Base-by-base conservation (phyloP, 306 rosid genomes). In the Quercus glauca region DNA sequence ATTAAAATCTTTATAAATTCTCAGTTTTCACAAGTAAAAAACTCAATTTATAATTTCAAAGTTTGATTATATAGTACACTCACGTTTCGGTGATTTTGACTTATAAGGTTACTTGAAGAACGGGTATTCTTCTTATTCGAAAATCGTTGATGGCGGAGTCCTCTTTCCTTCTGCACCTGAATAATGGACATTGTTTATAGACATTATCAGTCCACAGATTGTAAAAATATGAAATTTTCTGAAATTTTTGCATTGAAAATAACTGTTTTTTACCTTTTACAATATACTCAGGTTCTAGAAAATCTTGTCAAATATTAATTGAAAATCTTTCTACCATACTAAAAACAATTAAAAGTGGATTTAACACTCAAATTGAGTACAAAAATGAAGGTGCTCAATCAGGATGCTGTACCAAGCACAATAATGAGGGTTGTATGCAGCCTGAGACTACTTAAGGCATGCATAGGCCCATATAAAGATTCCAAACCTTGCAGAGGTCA, bases 161-260 rank as follows among this genome's bases (percentile, higher is more conserved):
- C 77, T 58, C 77, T 43, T 20, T 45, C 71, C 70, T 58, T 78
- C 17, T 26, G n/a, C 15, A 41, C 5, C 82, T 78, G 76, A 57
- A 56, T 26, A 13, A 41, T 37, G 12, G 20, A 55, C 49, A 57
- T 41, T 26, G 15, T 53, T 69, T 26, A 56, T 41, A 53, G 19
- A n/a, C n/a, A 18, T 49, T 64, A 18, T 64, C 13, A 64, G 41
- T 64, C 41, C 18, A 19, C 37, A 64, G 18, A 64, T 10, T 29
- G n/a, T 17, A 64, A 2, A 28, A 14, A 6, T 29, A 64, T 20
- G 18, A 31, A 31, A 35, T 33, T 18, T 4, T 31, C 5, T 18
- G 26, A 67, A 31, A 67, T 67, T 18, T 35, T 6, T 26, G 26
- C 17, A 11, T 23, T 59, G 23, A 7, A 21, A 21, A 3, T 57